Conservation (phyloP, 169 alveolate genomes). For the Cryptosporidium meleagridis region DNA sequence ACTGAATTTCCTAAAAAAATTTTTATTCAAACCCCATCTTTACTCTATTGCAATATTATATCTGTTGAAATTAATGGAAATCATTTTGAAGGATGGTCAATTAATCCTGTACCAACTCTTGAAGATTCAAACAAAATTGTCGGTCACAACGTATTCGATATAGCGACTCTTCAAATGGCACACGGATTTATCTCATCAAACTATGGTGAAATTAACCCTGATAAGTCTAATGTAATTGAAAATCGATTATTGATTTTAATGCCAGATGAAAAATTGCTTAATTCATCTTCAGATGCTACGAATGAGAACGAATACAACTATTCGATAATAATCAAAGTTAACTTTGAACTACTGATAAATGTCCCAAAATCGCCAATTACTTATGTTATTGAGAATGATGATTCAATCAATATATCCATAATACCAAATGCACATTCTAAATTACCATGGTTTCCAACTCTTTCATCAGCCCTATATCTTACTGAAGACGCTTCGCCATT, state of each 20-base stretch:
- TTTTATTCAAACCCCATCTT: slow-evolving; percentile 57
- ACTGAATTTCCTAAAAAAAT: slow-evolving; percentile 23
- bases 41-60: slow-evolving; percentile 16
- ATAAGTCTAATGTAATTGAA: slow-evolving; percentile 6
- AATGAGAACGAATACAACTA: background rate
- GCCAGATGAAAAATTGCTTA: background rate
- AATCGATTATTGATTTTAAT: slow-evolving; percentile 21
- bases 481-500: slow-evolving; percentile 54
- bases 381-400: slow-evolving; percentile 13
- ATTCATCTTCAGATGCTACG: background rate
- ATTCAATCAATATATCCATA: slow-evolving; percentile 20
- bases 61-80: slow-evolving; percentile 27
- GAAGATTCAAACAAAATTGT: slow-evolving; percentile 52
- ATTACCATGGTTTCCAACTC: slow-evolving; percentile 72
- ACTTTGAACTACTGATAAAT: slow-evolving; percentile 18
- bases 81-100: slow-evolving; percentile 29
- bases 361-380: slow-evolving; percentile 43
- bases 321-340: background rate
- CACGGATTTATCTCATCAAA: slow-evolving; percentile 29
- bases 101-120: slow-evolving; percentile 36
- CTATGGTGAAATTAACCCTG: slow-evolving; percentile 40
- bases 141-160: slow-evolving; percentile 37
- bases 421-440: slow-evolving; percentile 13
- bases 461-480: slow-evolving; percentile 18
- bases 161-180: slow-evolving; percentile 52